These are phyloP conservation scores for Oryza longistaminata DNA, from an alignment of 176 grass and related monocot species.

Conservation along the genomic window DNA sequence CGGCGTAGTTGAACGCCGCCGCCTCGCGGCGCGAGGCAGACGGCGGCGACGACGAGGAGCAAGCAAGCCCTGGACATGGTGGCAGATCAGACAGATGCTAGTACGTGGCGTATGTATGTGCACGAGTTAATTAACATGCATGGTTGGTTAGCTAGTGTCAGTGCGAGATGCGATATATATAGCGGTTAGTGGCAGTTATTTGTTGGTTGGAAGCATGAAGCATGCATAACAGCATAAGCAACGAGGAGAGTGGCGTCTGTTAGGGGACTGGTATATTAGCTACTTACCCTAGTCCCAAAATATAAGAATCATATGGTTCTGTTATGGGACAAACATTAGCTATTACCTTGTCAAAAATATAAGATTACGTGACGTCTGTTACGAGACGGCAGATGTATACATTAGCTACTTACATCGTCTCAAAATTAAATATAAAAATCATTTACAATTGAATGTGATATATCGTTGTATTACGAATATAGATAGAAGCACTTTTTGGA, in stretches of 20 bases:
- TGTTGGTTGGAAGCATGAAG: conserved; percentile 53
- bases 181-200: not conserved
- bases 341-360: too few relatives aligned
- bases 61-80: not conserved
- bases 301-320: too few relatives aligned
- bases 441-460: too few relatives aligned
- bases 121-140: not conserved
- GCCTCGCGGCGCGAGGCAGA: not conserved
- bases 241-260: not conserved
- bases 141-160: not conserved
- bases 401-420: too few relatives aligned
- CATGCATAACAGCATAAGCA: not conserved
- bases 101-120: not conserved
- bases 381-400: too few relatives aligned
- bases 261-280: not conserved
- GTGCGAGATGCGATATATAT: not conserved
- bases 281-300: too few relatives aligned
- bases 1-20: conserved; percentile 55
- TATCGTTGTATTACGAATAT: too few relatives aligned
- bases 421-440: too few relatives aligned
- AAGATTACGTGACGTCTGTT: too few relatives aligned
- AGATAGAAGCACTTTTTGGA: too few relatives aligned
- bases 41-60: not conserved
- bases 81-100: not conserved
- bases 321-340: too few relatives aligned